phyloP scores from a whole-genome alignment of 306 rosid species.

The Cicer judaicum region DNA sequence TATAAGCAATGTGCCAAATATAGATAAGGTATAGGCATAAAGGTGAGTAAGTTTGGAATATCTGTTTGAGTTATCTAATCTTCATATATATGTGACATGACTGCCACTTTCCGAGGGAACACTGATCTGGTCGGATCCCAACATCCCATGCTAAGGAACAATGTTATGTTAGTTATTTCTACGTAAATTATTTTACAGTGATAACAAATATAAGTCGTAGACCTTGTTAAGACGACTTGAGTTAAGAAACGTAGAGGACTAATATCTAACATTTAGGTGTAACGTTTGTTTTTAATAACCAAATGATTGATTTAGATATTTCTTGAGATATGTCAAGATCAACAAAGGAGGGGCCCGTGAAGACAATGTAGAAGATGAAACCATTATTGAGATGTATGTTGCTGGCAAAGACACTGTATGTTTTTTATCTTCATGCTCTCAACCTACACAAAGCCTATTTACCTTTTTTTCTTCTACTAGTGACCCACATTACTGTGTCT shows the following conservation, averaged over 20 bases:
- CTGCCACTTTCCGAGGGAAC: slow-evolving; percentile 57
- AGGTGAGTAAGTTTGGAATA: slow-evolving; percentile 8
- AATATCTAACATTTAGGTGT: neutral
- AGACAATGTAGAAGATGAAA: slow-evolving; percentile 22
- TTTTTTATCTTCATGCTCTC: slow-evolving; percentile 1
- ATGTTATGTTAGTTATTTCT: too few relatives aligned
- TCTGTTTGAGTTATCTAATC: slow-evolving; percentile 44
- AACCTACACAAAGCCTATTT: neutral
- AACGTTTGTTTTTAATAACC: slow-evolving; percentile 6
- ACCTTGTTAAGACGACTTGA: too few relatives aligned
- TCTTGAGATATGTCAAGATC: slow-evolving; percentile 35
- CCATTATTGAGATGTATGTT: slow-evolving; percentile 15
- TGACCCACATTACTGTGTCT: slow-evolving; percentile 18
- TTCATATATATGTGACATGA: slow-evolving; percentile 39
- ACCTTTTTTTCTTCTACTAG: neutral
- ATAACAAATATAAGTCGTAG: too few relatives aligned
- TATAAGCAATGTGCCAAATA: slow-evolving; percentile 11
- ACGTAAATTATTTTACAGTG: too few relatives aligned
- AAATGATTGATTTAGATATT: slow-evolving; percentile 19
- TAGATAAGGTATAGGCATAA: slow-evolving; percentile 2
- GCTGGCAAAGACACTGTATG: slow-evolving; percentile 23
- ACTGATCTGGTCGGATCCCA: slow-evolving; percentile 51
- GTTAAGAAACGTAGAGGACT: too few relatives aligned
- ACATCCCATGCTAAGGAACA: slow-evolving; percentile 54
- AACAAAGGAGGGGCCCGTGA: neutral